phyloP scores from a whole-genome alignment of 2,329 filamentous ascomycete species.

The Aspergillus sp. region DNA sequence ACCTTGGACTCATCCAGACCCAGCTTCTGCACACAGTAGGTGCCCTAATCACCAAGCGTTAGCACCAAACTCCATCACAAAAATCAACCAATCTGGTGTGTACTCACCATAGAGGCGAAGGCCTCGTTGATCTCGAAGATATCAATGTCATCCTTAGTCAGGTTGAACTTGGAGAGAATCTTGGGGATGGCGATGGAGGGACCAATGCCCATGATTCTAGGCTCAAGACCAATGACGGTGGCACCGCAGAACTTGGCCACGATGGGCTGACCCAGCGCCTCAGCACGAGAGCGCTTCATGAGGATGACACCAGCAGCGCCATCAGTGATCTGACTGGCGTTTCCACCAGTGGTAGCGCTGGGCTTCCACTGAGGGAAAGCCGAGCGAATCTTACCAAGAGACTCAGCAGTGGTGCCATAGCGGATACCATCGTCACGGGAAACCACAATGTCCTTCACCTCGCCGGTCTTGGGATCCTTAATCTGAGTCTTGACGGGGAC shows the following conservation, averaged over 20 bases:
- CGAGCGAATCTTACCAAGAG: slow-evolving; percentile 76
- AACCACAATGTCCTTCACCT: slow-evolving; percentile 75
- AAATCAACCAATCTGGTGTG: background rate
- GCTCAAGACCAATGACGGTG: slow-evolving; percentile 78
- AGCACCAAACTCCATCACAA: background rate
- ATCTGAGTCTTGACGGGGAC: slow-evolving; percentile 76
- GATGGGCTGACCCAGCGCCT: slow-evolving; percentile 79
- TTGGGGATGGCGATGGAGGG: slow-evolving; percentile 91
- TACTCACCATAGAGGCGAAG: slow-evolving; percentile 64
- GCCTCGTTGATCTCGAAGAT: slow-evolving; percentile 71
- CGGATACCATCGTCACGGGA: slow-evolving; percentile 80
- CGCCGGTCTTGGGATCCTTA: slow-evolving; percentile 83
- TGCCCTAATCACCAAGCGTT: slow-evolving; percentile 58
- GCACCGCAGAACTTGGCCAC: slow-evolving; percentile 86
- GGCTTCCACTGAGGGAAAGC: slow-evolving; percentile 75
- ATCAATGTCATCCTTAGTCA: slow-evolving; percentile 51
- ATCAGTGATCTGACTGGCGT: slow-evolving; percentile 89
- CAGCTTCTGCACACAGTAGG: slow-evolving; percentile 85
- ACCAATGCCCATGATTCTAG: slow-evolving; percentile 88
- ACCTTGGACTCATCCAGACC: slow-evolving; percentile 78
- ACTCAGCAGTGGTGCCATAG: slow-evolving; percentile 77
- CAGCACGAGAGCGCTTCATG: slow-evolving; percentile 85
- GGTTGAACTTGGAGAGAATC: slow-evolving; percentile 76
- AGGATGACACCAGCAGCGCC: slow-evolving; percentile 87
- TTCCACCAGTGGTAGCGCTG: slow-evolving; percentile 86